Base-by-base conservation (phyloP, 2,329 filamentous ascomycete species). In the Cytospora paraplurivora region DNA sequence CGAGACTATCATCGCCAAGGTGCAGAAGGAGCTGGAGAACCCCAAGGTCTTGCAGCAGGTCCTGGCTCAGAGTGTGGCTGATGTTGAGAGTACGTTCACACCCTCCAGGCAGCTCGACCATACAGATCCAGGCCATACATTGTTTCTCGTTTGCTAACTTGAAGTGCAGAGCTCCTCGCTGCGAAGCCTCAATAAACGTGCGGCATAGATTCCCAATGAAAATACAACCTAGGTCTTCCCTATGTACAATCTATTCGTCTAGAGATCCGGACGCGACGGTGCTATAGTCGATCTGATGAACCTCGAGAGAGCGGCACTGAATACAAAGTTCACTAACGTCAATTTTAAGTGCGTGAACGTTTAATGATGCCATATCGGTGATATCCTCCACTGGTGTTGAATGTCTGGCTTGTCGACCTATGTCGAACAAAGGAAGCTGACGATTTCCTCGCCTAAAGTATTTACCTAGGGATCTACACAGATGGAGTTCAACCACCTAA, bases 11-110 rank as follows among this genome's bases (percentile, higher is more conserved):
- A 98, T 99, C 75, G 88, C 90, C 84, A 99, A 97, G 88, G 95
- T 98, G 76, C 89, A 91, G 81, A 98, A 98, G 88, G 94, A 98
- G 86, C 88, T 99, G 65, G 92, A 97, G 86, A 97, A 91, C 86
- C 95, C 96, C 78, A 98, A 93, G 88, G 86, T 89, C 70, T 88
- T 99, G 73, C 92, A 97, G 85, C 93, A 97, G 84, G 97, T 99
- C 75, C 88, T 99, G 72, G 90, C 95, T 83, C 95, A 99, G 86
- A 97, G 93, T 79, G 87, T 99, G 75, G 82, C 90, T 69, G 95
- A 99, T 79, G 89, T 99, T 76, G 95, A 99, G 88, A 94, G 93
- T 97, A 84, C 71, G 79, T 75, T 35, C 53, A 34, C 13, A 27
- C 27, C 51, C 21, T 27, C 27, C 27, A 27, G 27, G 27, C 44